Conservation (phyloP, 1,284 basidiomycete genomes). For the Phaffia rhodozyma region DNA sequence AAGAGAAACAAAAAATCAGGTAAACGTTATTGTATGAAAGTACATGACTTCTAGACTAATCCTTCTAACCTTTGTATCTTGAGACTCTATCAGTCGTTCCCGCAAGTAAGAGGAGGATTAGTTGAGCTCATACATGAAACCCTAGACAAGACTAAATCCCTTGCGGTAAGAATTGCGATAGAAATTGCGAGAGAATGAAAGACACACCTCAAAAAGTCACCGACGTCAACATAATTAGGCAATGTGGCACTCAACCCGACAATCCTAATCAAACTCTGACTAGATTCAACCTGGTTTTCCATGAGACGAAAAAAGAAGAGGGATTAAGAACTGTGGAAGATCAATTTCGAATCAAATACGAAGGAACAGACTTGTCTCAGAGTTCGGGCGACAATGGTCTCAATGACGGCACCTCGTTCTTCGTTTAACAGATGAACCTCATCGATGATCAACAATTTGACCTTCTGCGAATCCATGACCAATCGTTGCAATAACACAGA, state of each 20-base stretch:
- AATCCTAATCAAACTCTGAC: slow-evolving; percentile 93
- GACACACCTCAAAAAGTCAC: slow-evolving; percentile 74
- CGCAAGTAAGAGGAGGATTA: background rate
- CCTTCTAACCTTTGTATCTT: background rate
- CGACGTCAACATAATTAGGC: slow-evolving; percentile 95
- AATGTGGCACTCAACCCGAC: slow-evolving; percentile 96
- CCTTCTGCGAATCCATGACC: slow-evolving; percentile 45
- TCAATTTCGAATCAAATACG: background rate
- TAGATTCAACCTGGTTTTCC: slow-evolving; percentile 68
- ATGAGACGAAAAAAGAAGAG: background rate
- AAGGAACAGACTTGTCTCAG: slow-evolving; percentile 58
- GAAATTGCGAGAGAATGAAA: background rate
- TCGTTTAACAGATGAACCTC: slow-evolving; percentile 97
- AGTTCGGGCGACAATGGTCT: slow-evolving; percentile 94
- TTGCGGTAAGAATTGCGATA: background rate
- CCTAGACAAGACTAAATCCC: slow-evolving; percentile 10
- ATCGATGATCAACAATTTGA: slow-evolving; percentile 93
- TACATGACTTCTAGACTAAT: too few relatives aligned
- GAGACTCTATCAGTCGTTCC: background rate
- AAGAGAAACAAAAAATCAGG: too few relatives aligned
- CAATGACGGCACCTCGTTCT: slow-evolving; percentile 95
- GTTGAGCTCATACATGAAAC: background rate
- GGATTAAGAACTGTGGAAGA: background rate
- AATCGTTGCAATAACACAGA: background rate
- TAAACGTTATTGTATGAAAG: too few relatives aligned